Evolutionary conservation across 768 basidiomycete species (phyloP).

Genomic region (Goffeauzyma gilvescens): DNA sequence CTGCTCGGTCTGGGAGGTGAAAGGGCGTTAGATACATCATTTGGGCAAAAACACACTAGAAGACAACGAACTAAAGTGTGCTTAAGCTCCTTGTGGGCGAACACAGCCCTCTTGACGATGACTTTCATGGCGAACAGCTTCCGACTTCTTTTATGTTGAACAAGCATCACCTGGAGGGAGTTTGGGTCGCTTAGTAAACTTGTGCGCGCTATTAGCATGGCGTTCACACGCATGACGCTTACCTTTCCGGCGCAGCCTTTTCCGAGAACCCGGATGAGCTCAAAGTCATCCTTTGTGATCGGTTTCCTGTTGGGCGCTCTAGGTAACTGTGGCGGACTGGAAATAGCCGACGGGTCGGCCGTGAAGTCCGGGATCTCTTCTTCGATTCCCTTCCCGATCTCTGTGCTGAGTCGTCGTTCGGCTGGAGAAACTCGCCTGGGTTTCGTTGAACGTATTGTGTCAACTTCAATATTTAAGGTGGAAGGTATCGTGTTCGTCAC

Average conservation of each 20-base stretch:
- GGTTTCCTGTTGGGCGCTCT: no score
- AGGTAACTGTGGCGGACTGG: no score
- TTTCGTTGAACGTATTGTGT: no score
- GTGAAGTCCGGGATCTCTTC: no score
- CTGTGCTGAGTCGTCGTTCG: no score
- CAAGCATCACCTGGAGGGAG: conserved; percentile 42
- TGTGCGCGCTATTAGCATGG: background rate
- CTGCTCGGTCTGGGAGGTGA: conserved; percentile 49
- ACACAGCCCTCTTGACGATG: conserved; percentile 89
- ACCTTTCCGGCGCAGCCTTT: conserved; percentile 98
- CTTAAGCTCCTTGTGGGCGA: conserved; percentile 87
- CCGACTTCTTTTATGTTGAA: conserved; percentile 52
- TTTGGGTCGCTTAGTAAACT: background rate
- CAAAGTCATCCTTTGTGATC: conserved; percentile 60
- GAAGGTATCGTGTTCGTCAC: no score
- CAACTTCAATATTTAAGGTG: no score
- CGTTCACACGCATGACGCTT: background rate
- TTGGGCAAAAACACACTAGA: background rate
- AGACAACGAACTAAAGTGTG: conserved; percentile 46
- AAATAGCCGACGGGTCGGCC: no score
- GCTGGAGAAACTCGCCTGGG: no score
- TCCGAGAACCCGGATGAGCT: conserved; percentile 89
- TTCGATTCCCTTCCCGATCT: no score
- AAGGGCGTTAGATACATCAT: background rate
- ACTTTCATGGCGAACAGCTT: conserved; percentile 86